phyloP scores from a whole-genome alignment of 129 eudicot species.

The Oenanthe sinensis region DNA sequence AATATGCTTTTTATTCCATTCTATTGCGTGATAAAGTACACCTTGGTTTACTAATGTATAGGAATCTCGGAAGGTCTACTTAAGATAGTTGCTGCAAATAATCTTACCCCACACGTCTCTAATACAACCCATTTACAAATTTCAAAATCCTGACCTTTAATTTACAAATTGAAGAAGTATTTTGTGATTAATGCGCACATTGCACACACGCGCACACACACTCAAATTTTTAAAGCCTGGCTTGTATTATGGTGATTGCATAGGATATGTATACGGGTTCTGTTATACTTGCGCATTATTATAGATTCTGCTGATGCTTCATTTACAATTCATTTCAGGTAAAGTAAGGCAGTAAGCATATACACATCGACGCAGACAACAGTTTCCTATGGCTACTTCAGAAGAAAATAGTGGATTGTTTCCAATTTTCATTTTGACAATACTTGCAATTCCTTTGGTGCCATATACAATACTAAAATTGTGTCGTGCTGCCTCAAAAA shows the following conservation, averaged over 20 bases:
- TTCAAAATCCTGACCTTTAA: neutral
- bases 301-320: neutral
- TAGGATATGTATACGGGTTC: neutral
- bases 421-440: constrained; percentile 77
- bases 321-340: neutral
- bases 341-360: neutral
- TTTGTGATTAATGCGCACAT: too few species aligned
- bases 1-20: neutral
- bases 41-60: neutral
- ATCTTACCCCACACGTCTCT: neutral
- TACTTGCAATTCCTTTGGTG: constrained; percentile 85
- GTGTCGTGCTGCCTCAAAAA: constrained; percentile 56
- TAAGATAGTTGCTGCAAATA: neutral
- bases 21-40: neutral
- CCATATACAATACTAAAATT: constrained; percentile 78
- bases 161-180: neutral
- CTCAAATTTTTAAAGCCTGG: neutral
- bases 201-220: neutral
- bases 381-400: constrained; percentile 52
- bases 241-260: neutral
- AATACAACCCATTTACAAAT: neutral
- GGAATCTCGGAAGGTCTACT: neutral
- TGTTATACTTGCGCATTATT: neutral
- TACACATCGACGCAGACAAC: neutral
- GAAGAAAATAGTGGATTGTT: constrained; percentile 80